phyloP scores from a whole-genome alignment of 441 rosid species.

The Pelargonium myrrhifolium region DNA sequence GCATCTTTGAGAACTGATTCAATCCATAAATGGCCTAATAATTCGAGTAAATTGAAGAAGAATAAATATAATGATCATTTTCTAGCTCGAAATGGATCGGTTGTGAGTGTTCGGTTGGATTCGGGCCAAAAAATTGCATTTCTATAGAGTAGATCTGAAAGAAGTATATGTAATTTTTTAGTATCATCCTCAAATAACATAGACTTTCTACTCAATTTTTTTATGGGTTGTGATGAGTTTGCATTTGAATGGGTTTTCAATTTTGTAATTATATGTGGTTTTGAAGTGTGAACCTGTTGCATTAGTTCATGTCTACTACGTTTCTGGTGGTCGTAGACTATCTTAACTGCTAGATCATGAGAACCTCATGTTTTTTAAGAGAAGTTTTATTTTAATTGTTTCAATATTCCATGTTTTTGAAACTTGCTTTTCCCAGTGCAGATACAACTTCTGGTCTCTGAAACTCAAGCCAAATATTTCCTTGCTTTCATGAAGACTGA shows the following conservation, averaged over 20 bases:
- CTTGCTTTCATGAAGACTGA: slow-evolving; percentile 21
- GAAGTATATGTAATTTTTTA: background rate
- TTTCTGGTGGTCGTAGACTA: background rate
- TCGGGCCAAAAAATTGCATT: too few relatives aligned
- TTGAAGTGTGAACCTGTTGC: background rate
- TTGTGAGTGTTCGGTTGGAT: too few relatives aligned
- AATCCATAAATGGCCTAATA: background rate
- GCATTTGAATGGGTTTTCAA: background rate
- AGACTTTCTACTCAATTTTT: background rate
- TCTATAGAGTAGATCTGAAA: background rate
- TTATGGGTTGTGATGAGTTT: background rate
- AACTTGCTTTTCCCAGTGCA: background rate
- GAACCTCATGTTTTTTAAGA: background rate
- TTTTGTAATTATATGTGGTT: background rate
- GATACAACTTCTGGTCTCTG: slow-evolving; percentile 4
- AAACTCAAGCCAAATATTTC: background rate
- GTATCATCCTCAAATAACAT: background rate
- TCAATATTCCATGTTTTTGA: background rate
- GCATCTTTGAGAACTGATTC: slow-evolving; percentile 1
- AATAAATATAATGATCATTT: too few relatives aligned
- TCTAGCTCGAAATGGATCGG: too few relatives aligned
- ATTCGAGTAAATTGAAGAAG: too few relatives aligned
- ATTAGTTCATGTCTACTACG: background rate
- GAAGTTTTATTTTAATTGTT: background rate
- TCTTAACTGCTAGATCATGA: background rate